Conservation (phyloP, 106 monocot species). For the Dioscorea dumetorum region DNA sequence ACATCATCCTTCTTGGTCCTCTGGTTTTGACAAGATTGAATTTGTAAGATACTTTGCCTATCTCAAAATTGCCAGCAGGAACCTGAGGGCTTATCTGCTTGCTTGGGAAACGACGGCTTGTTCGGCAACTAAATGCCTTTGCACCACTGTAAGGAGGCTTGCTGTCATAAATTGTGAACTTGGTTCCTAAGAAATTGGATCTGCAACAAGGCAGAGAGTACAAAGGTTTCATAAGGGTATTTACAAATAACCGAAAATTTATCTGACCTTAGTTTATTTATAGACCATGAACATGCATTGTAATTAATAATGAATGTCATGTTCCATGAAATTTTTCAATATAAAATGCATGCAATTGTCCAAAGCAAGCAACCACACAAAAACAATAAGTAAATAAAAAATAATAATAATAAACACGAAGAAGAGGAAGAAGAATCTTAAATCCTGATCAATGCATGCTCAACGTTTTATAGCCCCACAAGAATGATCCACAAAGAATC, state of each 20-base stretch:
- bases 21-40: constrained; percentile 60
- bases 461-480: no score
- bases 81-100: constrained; percentile 66
- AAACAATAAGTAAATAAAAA: no score
- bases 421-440: no score
- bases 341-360: no score
- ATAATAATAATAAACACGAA: no score
- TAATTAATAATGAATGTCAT: not conserved
- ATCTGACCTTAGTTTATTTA: no score
- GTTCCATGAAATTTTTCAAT: not conserved
- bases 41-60: constrained; percentile 63
- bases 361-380: no score
- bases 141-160: constrained; percentile 59
- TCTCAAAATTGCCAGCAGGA: constrained; percentile 42
- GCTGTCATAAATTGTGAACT: constrained; percentile 66
- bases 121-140: constrained; percentile 33
- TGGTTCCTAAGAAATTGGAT: constrained; percentile 82
- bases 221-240: no score
- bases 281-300: no score
- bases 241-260: no score
- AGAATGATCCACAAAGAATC: no score
- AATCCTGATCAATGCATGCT: no score
- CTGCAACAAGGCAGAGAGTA: constrained; percentile 24
- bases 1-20: constrained; percentile 66
- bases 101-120: constrained; percentile 46